These are phyloP conservation scores for Xerocomus nothofagi DNA, from an alignment of 1,284 basidiomycete species.

Conservation along the genomic window DNA sequence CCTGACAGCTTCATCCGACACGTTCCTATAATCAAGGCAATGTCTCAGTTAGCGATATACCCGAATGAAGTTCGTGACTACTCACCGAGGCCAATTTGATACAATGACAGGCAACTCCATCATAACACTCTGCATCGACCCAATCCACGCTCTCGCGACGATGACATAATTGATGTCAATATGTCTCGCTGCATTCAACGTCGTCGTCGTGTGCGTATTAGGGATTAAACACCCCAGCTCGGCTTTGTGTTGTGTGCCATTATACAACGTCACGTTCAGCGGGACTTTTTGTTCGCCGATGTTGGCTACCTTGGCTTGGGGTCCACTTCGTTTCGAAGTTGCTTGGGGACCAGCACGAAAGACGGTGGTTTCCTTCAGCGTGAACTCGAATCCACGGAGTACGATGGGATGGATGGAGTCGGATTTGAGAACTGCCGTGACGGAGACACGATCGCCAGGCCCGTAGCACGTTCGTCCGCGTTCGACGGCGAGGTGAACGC, in stretches of 20 bases:
- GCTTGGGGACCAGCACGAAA: slow-evolving; percentile 58
- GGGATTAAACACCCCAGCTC: slow-evolving; percentile 71
- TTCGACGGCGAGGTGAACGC: slow-evolving; percentile 73
- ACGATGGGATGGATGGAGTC: slow-evolving; percentile 62
- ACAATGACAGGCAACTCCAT: slow-evolving; percentile 76
- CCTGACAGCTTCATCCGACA: slow-evolving; percentile 67
- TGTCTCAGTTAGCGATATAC: background rate
- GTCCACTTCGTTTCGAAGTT: slow-evolving; percentile 52
- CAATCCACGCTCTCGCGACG: slow-evolving; percentile 73
- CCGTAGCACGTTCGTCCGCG: slow-evolving; percentile 77
- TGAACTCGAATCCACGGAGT: slow-evolving; percentile 79
- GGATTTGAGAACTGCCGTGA: slow-evolving; percentile 69
- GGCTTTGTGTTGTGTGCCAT: slow-evolving; percentile 66
- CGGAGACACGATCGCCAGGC: slow-evolving; percentile 76
- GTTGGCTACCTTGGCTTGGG: slow-evolving; percentile 52
- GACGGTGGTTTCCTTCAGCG: slow-evolving; percentile 71
- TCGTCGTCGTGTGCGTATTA: slow-evolving; percentile 69
- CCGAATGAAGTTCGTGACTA: background rate
- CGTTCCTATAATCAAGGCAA: slow-evolving; percentile 41
- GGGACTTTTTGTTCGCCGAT: slow-evolving; percentile 68
- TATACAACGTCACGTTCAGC: slow-evolving; percentile 68
- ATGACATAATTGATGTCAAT: slow-evolving; percentile 82
- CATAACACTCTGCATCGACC: slow-evolving; percentile 59
- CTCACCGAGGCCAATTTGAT: slow-evolving; percentile 78
- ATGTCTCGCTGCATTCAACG: slow-evolving; percentile 73